Percentiles rank a stretch among this genome's conserved stretches.
phyloP scores from a whole-genome alignment of 306 rosid species.

The Lablab purpureus region DNA sequence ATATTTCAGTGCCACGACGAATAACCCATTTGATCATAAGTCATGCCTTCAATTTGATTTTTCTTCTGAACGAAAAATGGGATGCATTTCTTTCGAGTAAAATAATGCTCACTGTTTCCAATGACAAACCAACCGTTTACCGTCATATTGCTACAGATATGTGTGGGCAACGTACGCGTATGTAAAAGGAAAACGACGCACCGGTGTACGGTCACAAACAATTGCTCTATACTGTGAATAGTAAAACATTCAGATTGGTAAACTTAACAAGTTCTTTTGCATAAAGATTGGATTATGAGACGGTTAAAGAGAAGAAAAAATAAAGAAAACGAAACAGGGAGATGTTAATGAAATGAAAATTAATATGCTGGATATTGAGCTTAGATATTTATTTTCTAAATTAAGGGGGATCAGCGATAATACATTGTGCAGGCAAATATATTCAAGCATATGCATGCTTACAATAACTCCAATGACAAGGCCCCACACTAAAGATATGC shows the following conservation, averaged over 20 bases:
- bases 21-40: neutral
- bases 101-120: neutral
- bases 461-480: constrained; percentile 3
- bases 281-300: neutral
- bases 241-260: neutral
- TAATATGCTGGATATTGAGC: neutral
- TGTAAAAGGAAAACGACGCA: neutral
- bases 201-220: neutral
- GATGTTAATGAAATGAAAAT: neutral
- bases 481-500: neutral
- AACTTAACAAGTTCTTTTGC: neutral
- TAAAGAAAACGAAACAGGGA: neutral
- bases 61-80: neutral
- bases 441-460: constrained; percentile 1
- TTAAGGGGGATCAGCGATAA: neutral
- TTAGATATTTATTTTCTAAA: neutral
- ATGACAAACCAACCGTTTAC: neutral
- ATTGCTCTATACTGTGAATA: neutral
- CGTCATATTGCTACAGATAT: neutral
- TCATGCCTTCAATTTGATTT: neutral
- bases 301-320: neutral
- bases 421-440: neutral
- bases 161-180: neutral
- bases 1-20: neutral
- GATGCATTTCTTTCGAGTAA: neutral